Conservation (phyloP, 1,139 yeast genomes). For the Nakaseomyces bracarensis region DNA sequence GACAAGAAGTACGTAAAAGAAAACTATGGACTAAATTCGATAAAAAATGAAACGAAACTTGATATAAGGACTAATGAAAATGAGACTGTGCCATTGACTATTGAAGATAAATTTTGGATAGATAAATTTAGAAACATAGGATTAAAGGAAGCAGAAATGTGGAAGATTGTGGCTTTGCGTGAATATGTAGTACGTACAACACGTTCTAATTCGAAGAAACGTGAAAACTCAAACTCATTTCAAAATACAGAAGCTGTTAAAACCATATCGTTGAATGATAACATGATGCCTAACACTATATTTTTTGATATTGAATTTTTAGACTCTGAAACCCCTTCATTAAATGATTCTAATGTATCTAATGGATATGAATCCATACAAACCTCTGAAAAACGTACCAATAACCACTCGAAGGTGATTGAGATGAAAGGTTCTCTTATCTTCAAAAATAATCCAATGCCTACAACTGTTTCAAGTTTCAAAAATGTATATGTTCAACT, state of each 20-base stretch:
- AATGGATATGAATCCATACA: not conserved
- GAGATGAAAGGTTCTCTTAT: conserved; percentile 32
- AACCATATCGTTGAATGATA: conserved; percentile 25
- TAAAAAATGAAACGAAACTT: conserved; percentile 24
- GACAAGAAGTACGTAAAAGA: conserved; percentile 29
- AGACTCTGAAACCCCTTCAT: not conserved
- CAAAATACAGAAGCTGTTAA: not conserved
- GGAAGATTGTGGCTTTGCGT: conserved; percentile 71
- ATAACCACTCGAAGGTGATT: conserved; percentile 13
- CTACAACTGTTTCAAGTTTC: conserved; percentile 50
- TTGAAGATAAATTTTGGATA: conserved; percentile 71
- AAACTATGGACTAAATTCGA: conserved; percentile 26
- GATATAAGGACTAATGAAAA: conserved; percentile 34
- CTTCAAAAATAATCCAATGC: conserved; percentile 34
- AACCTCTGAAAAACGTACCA: not conserved
- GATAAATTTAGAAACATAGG: conserved; percentile 64
- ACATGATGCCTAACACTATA: conserved; percentile 51
- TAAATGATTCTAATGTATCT: not conserved
- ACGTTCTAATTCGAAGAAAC: conserved; percentile 13
- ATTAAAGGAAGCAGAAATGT: conserved; percentile 57
- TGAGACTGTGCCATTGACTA: conserved; percentile 35
- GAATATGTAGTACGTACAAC: conserved; percentile 62
- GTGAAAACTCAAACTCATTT: conserved; percentile 13
- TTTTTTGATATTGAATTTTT: conserved; percentile 47
- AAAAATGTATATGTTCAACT: conserved; percentile 59